Conservation (phyloP, 129 eudicot species). For the Artemisia tridentata region DNA sequence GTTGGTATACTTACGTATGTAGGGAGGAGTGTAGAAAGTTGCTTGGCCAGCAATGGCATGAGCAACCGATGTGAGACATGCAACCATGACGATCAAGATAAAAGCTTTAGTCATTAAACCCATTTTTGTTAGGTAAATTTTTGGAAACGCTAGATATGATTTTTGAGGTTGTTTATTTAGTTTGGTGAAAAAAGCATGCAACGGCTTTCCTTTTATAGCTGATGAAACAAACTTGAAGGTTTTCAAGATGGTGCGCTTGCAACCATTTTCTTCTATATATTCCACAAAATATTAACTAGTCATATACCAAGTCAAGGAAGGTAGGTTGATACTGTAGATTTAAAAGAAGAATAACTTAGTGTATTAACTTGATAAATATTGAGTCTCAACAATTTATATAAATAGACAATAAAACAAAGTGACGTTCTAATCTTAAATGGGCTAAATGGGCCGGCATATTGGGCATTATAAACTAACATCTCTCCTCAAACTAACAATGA, state of each 20-base stretch:
- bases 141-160: slow-evolving; percentile 1
- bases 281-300: slow-evolving; percentile 2
- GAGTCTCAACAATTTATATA: too few relatives aligned
- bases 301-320: neutral
- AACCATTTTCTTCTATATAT: neutral
- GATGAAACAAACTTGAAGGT: neutral
- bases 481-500: too few relatives aligned
- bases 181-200: slow-evolving; percentile 4
- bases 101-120: slow-evolving; percentile 20
- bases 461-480: too few relatives aligned
- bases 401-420: too few relatives aligned
- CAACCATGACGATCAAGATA: slow-evolving; percentile 24
- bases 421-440: too few relatives aligned
- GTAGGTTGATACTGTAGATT: too few relatives aligned
- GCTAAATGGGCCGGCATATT: too few relatives aligned
- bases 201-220: slow-evolving; percentile 20
- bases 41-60: slow-evolving; percentile 47
- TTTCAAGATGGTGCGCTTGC: neutral
- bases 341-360: too few relatives aligned
- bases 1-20: slow-evolving; percentile 33
- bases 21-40: slow-evolving; percentile 50
- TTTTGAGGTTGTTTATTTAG: neutral
- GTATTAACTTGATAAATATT: too few relatives aligned
- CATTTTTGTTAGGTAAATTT: slow-evolving; percentile 3
- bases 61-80: slow-evolving; percentile 38